Base-by-base conservation (phyloP, 2,329 filamentous ascomycete genomes). In the Colletotrichum siamense region DNA sequence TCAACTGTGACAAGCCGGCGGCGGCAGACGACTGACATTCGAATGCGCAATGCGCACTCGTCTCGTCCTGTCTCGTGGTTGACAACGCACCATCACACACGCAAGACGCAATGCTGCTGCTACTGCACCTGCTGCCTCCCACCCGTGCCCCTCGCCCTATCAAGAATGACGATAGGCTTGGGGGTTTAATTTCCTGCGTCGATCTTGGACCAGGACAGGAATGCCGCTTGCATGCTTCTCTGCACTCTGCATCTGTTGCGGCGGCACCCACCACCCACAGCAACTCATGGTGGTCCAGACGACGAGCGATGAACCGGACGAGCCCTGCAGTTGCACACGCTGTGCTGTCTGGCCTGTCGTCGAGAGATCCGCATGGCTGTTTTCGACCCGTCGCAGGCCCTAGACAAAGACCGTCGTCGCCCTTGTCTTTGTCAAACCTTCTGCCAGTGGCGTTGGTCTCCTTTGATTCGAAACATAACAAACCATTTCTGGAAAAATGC, bases 391-490 rank as follows among this genome's bases (percentile, higher is more conserved):
- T 73, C 28, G 49, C 70, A 65, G 70, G 57, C 70, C 70, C 73
- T 55, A 39, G 49, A 65, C 64, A 64, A 57, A 66, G 63, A 34
- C 32, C 13, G 26, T 28, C n/a, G 24, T 24, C 55, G 69, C 70
- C 49, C 63, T 18, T 30, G 57, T 65, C 73, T 39, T 69, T 73
- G 49, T 76, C 22, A 49, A 57, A 30, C 30, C 59, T 61, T 12
- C 39, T 49, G 44, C n/a, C 55, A 32, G 66, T 44, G 70, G 34
- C 34, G 70, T 64, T 34, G 30, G 55, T 73, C 63, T 26, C 59
- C 59, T 65, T 73, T 61, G 64, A 76, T 22, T 65, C 70, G 73
- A 76, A 76, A 76, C 73, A 76, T 65, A 76, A 76, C 64, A 76
- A 59, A n/a, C 73, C 64, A 65, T 65, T 73, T 61, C 28, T 69